Base-by-base conservation (phyloP, 208 protist genomes). In the Acanthamoeba healyi region DNA sequence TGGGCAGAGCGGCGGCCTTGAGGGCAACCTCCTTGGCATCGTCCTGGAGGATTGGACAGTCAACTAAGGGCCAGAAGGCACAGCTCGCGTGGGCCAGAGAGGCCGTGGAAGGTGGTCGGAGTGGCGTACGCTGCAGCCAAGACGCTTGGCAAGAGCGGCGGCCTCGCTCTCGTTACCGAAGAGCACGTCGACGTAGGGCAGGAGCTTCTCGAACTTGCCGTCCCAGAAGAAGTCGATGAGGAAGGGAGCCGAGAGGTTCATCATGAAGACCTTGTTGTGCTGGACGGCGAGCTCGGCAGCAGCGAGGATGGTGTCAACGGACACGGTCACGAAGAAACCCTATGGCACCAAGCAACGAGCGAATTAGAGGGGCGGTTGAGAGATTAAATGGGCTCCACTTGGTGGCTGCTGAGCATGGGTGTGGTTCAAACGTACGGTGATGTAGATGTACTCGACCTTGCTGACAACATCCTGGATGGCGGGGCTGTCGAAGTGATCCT, bases 201-300 rank as follows among this genome's bases (percentile, higher is more conserved):
- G 90, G 1, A 98, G 96, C 90, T 97, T 88, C 34, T 97, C 63
- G n/a, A 99, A 96, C 88, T 97, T 93, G 42, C 84, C 84, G 29
- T 98, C 98, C 26, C 95, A 98, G 97, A 99, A 99, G 97, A 99
- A 99, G 94, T 99, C 96, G 46, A 98, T 95, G 70, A 99, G 96
- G 96, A 99, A 99, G 9, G 98, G 98, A 1, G 99, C 99, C 24
- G 98, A 98, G 29, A 99, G 96, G 97, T 99, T 99, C 96, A 99
- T 97, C 94, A 97, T 97, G 95, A 99, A 98, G 65, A 97, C 96
- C 58, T 99, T 99, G 90, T 98, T 97, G 26, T 95, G 96, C 61
- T 97, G 95, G 36, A 94, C 93, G n/a, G 98, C 97, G 51, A 99
- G 98, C 95, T 99, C 95, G 58, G 97, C 98, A 1, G 99, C 67